Percentiles rank a stretch among this genome's conserved stretches.
Evolutionary conservation across 1,284 basidiomycete genomes (phyloP).

Genomic region (Xerocomus nothofagi): DNA sequence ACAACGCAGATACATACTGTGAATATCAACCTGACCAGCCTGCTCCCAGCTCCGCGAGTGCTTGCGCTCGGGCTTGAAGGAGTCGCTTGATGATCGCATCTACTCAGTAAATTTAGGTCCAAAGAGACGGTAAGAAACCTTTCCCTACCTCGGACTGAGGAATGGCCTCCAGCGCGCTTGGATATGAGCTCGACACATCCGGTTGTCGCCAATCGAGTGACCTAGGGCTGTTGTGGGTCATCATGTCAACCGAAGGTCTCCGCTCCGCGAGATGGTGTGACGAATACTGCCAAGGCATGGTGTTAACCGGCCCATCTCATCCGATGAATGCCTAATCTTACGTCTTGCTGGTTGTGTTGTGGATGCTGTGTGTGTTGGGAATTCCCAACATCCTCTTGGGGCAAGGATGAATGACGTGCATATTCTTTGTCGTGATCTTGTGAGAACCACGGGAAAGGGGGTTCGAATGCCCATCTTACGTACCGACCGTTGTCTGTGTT

Average conservation of each 20-base stretch:
- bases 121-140: slow-evolving; percentile 13
- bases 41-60: slow-evolving; percentile 61
- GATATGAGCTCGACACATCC: slow-evolving; percentile 49
- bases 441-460: slow-evolving; percentile 22
- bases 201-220: slow-evolving; percentile 52
- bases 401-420: slow-evolving; percentile 32
- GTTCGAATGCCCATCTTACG: slow-evolving; percentile 23
- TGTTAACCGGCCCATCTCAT: slow-evolving; percentile 23
- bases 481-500: slow-evolving; percentile 43
- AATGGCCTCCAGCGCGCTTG: slow-evolving; percentile 40
- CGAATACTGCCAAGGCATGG: slow-evolving; percentile 29
- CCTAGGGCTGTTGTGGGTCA: slow-evolving; percentile 42
- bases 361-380: slow-evolving; percentile 34
- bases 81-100: slow-evolving; percentile 44
- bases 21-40: slow-evolving; percentile 41
- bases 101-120: slow-evolving; percentile 35
- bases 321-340: slow-evolving; percentile 28
- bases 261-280: slow-evolving; percentile 37
- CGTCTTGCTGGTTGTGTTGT: slow-evolving; percentile 36
- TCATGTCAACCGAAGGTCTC: slow-evolving; percentile 35
- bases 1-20: slow-evolving; percentile 26
- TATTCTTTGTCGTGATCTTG: slow-evolving; percentile 30
- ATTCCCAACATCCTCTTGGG: slow-evolving; percentile 34
- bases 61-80: slow-evolving; percentile 49
- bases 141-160: slow-evolving; percentile 52